A percentile compares a stretch with the other conserved stretches of the same genome.
Conservation (phyloP, 371 early-diverging fungal species). For the Mucor lusitanicus region DNA sequence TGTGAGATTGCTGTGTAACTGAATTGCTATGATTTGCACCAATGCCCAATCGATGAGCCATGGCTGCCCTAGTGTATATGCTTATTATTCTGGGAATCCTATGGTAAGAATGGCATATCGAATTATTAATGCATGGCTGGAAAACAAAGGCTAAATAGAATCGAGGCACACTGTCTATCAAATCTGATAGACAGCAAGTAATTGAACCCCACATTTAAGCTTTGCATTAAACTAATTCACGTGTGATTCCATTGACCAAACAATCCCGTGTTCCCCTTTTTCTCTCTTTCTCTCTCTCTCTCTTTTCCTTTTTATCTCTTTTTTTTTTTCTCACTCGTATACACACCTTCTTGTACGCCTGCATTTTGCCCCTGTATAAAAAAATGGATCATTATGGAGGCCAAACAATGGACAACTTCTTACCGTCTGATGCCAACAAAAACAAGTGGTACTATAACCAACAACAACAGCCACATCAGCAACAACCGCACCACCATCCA, state of each 20-base stretch:
- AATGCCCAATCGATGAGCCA: not conserved
- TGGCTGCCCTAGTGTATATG: not conserved
- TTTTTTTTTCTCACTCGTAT: not conserved
- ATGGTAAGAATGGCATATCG: not conserved
- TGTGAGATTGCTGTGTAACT: not conserved
- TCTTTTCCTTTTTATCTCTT: not conserved
- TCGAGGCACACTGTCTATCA: not conserved
- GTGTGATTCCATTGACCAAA: slow-evolving; percentile 11
- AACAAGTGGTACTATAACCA: not conserved
- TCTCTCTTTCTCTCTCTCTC: slow-evolving; percentile 1
- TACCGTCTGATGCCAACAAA: not conserved
- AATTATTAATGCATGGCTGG: not conserved
- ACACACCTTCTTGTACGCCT: not conserved
- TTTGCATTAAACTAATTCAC: slow-evolving; percentile 9
- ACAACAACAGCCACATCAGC: not conserved
- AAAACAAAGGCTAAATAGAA: not conserved
- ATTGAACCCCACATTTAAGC: not conserved
- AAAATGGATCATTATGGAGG: slow-evolving; percentile 9
- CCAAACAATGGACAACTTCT: not conserved
- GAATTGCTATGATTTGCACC: not conserved
- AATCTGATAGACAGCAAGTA: not conserved
- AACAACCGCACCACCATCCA: not conserved
- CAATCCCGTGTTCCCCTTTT: slow-evolving; percentile 13
- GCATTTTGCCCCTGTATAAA: not conserved
- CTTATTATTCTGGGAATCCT: not conserved